These are phyloP conservation scores for Fusarium falciforme DNA, from an alignment of 2,329 filamentous ascomycete species.

Conservation along the genomic window DNA sequence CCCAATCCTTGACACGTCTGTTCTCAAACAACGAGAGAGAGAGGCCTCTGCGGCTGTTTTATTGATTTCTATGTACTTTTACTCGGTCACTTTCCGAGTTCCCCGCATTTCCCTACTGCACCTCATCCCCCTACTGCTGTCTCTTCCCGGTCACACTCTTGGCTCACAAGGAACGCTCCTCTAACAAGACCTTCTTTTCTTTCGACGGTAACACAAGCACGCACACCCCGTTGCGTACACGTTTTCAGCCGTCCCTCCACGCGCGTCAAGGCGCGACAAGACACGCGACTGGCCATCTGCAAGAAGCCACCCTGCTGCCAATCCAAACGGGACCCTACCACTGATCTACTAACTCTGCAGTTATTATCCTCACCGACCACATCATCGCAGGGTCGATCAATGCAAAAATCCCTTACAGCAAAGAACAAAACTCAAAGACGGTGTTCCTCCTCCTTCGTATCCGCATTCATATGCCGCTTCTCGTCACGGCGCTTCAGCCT, in stretches of 20 bases:
- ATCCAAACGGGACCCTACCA: background rate
- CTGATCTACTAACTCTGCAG: background rate
- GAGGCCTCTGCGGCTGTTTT: background rate
- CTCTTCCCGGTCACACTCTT: background rate
- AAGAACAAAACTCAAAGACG: background rate
- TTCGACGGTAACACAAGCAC: background rate
- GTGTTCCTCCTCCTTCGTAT: background rate
- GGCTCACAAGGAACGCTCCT: background rate
- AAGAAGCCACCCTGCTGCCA: constrained; percentile 6
- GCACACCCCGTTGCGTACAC: background rate
- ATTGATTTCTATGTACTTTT: background rate
- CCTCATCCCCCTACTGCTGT: background rate
- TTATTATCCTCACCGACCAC: background rate
- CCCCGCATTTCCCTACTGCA: constrained; percentile 8
- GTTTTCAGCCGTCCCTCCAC: background rate
- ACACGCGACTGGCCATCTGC: background rate
- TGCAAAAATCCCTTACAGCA: constrained; percentile 1
- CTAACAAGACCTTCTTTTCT: background rate
- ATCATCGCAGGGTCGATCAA: background rate
- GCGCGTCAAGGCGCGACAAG: background rate
- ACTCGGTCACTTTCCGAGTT: constrained; percentile 32
- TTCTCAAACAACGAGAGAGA: constrained; percentile 13
- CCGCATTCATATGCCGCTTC: background rate
- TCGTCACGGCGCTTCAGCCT: constrained; percentile 20
- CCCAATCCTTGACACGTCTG: background rate